These are phyloP conservation scores for Thielaviopsis populi DNA, from an alignment of 2,329 filamentous ascomycete genomes.

Conservation along the genomic window DNA sequence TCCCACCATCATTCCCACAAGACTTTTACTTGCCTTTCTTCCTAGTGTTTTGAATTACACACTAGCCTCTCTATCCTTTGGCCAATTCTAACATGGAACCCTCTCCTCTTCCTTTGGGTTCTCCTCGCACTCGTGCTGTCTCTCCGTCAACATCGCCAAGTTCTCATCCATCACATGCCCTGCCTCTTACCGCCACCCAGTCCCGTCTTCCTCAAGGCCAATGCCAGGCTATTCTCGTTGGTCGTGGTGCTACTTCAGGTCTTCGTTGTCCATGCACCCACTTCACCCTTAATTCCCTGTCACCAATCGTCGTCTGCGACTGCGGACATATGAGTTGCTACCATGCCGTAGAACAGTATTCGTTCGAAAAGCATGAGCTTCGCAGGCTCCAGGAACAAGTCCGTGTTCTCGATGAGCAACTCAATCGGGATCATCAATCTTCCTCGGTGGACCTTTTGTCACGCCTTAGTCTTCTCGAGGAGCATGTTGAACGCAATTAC, in stretches of 20 bases:
- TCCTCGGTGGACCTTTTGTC: conserved; percentile 28
- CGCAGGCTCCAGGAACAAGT: conserved; percentile 34
- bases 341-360: conserved; percentile 35
- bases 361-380: conserved; percentile 32
- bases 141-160: not conserved
- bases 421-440: conserved; percentile 26
- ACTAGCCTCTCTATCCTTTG: not conserved
- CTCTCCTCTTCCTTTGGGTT: conserved; percentile 9
- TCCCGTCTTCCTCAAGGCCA: conserved; percentile 39
- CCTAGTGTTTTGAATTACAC: not conserved
- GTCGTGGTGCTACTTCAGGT: conserved; percentile 38
- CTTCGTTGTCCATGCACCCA: conserved; percentile 43
- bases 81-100: conserved; percentile 13
- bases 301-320: conserved; percentile 40
- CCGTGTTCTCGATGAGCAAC: conserved; percentile 30
- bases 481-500: conserved; percentile 37
- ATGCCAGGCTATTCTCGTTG: conserved; percentile 43
- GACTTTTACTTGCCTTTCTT: not conserved
- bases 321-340: conserved; percentile 47
- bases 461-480: conserved; percentile 38
- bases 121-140: not conserved
- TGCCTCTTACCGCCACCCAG: conserved; percentile 19
- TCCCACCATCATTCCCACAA: too few relatives aligned
- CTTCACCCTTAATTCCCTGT: conserved; percentile 39
- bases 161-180: conserved; percentile 20